These are phyloP conservation scores for Chenopodium formosanum DNA, from an alignment of 148 eudicot genomes.

Conservation along the genomic window DNA sequence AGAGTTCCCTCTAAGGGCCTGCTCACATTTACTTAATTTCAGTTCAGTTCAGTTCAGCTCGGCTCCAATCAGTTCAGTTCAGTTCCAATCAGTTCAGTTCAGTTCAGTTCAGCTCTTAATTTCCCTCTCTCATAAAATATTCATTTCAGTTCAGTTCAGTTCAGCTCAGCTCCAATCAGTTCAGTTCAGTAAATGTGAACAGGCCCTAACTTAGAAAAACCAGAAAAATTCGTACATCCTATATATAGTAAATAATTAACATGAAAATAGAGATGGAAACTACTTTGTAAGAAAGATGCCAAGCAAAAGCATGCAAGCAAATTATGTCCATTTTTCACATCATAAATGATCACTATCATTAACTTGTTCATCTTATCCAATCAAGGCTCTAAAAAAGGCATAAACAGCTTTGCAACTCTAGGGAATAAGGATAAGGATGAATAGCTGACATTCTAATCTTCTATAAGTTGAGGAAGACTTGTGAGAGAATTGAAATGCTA, in stretches of 20 bases:
- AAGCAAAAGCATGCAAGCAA: not conserved
- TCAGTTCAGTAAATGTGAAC: too few species aligned
- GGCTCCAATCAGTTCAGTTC: too few species aligned
- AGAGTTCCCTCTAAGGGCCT: not conserved
- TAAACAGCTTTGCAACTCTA: not conserved
- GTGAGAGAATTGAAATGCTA: not conserved
- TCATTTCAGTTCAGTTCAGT: too few species aligned
- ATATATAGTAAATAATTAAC: not conserved
- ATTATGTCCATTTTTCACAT: not conserved
- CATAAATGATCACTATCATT: not conserved
- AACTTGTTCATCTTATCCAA: not conserved
- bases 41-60: too few species aligned
- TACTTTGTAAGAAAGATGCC: not conserved
- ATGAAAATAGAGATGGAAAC: not conserved
- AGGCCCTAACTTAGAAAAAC: not conserved
- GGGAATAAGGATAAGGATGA: not conserved
- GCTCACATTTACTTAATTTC: too few species aligned
- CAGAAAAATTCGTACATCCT: not conserved
- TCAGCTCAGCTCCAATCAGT: too few species aligned
- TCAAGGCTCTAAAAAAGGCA: not conserved
- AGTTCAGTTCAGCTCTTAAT: too few species aligned
- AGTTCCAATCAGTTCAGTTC: too few species aligned
- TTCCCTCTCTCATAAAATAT: too few species aligned
- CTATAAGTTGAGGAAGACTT: not conserved
- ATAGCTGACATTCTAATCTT: not conserved